Conservation (phyloP, 768 basidiomycete species). For the Mycena venus region DNA sequence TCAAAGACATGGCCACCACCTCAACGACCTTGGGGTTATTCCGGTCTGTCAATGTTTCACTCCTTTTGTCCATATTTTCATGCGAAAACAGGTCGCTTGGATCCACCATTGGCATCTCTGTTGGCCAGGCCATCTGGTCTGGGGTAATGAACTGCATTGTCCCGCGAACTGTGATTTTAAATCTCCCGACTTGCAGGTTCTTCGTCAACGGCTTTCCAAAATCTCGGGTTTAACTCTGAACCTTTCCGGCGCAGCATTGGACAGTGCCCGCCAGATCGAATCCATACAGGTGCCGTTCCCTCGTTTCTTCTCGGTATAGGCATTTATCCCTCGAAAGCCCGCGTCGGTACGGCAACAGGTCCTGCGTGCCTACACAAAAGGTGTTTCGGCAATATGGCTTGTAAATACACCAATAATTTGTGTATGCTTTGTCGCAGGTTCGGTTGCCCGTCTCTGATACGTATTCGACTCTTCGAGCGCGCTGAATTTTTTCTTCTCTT, state of each 20-base stretch:
- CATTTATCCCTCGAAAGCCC: constrained; percentile 7
- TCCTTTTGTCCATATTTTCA: constrained; percentile 31
- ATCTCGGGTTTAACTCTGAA: constrained; percentile 20
- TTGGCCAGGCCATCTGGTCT: constrained; percentile 79
- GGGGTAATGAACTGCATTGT: constrained; percentile 51
- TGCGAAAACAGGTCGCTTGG: constrained; percentile 67
- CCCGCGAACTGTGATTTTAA: background rate
- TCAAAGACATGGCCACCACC: constrained; percentile 88
- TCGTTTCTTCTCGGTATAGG: background rate
- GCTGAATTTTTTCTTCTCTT: background rate
- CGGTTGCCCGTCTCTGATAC: background rate
- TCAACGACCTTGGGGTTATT: constrained; percentile 80
- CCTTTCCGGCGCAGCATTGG: constrained; percentile 21
- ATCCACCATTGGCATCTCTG: constrained; percentile 80
- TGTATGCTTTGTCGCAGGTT: constrained; percentile 25
- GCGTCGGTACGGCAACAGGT: constrained; percentile 23
- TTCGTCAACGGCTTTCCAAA: constrained; percentile 16
- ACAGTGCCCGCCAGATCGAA: constrained; percentile 24
- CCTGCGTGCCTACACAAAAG: constrained; percentile 28
- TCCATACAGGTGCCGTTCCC: background rate
- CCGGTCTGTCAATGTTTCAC: constrained; percentile 61
- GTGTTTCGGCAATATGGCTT: constrained; percentile 30
- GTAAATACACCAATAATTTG: constrained; percentile 26
- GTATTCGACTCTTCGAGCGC: background rate
- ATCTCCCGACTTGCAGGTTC: background rate